These are phyloP conservation scores for Conringia planisiliqua DNA, from an alignment of 345 rosid species.

Conservation along the genomic window DNA sequence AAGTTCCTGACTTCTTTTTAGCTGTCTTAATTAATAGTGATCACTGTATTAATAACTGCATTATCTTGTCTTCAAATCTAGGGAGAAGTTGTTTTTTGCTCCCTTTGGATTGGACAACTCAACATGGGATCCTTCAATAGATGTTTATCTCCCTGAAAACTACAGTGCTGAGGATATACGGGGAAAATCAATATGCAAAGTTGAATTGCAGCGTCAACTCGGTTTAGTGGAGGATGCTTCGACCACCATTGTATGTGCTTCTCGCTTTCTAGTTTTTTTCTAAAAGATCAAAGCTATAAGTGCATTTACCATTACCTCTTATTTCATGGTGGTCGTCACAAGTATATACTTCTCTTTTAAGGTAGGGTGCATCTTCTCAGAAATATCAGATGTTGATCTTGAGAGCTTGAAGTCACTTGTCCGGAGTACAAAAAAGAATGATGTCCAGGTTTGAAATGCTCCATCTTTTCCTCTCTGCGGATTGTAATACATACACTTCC, in stretches of 20 bases:
- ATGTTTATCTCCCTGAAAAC: slow-evolving; percentile 57
- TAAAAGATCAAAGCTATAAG: not conserved
- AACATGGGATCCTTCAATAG: slow-evolving; percentile 66
- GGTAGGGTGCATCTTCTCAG: slow-evolving; percentile 63
- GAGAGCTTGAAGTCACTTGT: slow-evolving; percentile 48
- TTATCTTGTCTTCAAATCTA: slow-evolving; percentile 24
- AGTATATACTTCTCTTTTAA: slow-evolving; percentile 18
- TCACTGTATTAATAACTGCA: not conserved
- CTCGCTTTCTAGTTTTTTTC: not conserved
- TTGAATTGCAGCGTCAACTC: slow-evolving; percentile 46
- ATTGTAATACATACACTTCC: not conserved
- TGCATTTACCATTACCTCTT: not conserved
- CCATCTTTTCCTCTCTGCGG: not conserved
- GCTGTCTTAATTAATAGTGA: not conserved
- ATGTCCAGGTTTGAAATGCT: slow-evolving; percentile 48
- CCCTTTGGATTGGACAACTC: slow-evolving; percentile 55
- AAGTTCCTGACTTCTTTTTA: slow-evolving; percentile 16
- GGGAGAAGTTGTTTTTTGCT: slow-evolving; percentile 66
- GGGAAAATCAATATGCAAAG: slow-evolving; percentile 62
- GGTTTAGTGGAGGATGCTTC: slow-evolving; percentile 45
- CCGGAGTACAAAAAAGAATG: slow-evolving; percentile 27
- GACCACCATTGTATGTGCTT: slow-evolving; percentile 43
- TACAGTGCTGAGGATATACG: slow-evolving; percentile 51
- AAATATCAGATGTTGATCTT: slow-evolving; percentile 46
- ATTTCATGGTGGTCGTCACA: not conserved